Evolutionary conservation across 345 rosid genomes (phyloP).

Genomic region (Eutrema heterophyllum): DNA sequence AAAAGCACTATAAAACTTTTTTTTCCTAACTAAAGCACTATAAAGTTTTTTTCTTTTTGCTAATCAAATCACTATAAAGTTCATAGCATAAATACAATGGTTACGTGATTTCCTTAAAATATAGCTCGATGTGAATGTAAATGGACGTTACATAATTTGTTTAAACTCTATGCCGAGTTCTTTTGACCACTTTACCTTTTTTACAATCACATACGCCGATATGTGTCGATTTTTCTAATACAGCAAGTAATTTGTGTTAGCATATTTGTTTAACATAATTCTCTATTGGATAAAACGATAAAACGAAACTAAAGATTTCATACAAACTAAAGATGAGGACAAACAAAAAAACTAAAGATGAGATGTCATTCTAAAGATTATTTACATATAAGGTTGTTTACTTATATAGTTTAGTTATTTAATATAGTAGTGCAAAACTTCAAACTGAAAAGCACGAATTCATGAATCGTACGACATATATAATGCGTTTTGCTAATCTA

Average conservation of each 20-base stretch:
- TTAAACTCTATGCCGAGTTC: background rate
- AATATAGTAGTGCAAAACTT: background rate
- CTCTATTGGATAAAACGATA: background rate
- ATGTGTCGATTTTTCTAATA: conserved; percentile 5
- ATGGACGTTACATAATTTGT: background rate
- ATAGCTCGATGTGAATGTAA: background rate
- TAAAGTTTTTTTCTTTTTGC: too few relatives aligned
- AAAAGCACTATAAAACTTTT: background rate
- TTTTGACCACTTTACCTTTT: conserved; percentile 1
- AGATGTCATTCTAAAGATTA: background rate
- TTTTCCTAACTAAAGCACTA: too few relatives aligned
- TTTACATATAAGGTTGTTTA: background rate
- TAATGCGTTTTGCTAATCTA: background rate
- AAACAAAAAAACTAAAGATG: background rate
- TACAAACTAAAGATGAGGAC: background rate
- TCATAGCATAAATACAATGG: background rate
- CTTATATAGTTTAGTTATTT: background rate
- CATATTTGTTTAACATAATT: background rate
- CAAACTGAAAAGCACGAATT: background rate
- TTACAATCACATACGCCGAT: background rate
- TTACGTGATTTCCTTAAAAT: background rate
- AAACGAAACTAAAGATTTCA: background rate
- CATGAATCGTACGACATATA: background rate
- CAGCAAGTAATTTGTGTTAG: background rate
- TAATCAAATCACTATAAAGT: background rate